phyloP scores from a whole-genome alignment of 441 rosid species.

The Arabidopsis lyrata region DNA sequence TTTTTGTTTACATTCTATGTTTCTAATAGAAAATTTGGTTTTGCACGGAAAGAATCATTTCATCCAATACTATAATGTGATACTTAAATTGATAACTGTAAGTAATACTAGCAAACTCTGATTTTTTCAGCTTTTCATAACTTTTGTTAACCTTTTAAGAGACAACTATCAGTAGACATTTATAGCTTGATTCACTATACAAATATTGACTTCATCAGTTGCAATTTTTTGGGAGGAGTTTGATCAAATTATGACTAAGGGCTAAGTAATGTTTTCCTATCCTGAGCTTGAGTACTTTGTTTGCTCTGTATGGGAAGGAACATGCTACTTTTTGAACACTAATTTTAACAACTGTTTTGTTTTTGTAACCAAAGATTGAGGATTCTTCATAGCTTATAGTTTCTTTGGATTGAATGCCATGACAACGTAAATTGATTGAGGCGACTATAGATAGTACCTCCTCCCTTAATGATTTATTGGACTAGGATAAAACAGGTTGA shows the following conservation, averaged over 20 bases:
- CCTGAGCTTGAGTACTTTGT: conserved; percentile 9
- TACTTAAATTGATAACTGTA: not conserved
- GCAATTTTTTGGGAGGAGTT: conserved; percentile 5
- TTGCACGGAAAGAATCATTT: conserved; percentile 20
- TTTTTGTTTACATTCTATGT: conserved; percentile 38
- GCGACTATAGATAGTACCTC: too few relatives aligned
- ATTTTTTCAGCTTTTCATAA: conserved; percentile 13
- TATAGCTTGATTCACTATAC: conserved; percentile 28
- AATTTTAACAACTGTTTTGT: not conserved
- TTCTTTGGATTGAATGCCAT: too few relatives aligned
- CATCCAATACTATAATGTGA: not conserved
- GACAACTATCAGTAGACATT: conserved; percentile 25
- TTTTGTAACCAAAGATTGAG: not conserved
- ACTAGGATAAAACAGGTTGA: too few relatives aligned
- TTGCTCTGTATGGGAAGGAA: not conserved
- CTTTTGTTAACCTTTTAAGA: conserved; percentile 31
- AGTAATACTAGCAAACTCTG: conserved; percentile 24
- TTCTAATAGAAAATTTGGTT: conserved; percentile 11
- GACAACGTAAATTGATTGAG: too few relatives aligned
- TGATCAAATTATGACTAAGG: conserved; percentile 6
- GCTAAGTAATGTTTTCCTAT: not conserved
- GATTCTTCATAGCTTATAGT: not conserved
- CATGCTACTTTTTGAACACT: not conserved
- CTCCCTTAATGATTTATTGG: too few relatives aligned
- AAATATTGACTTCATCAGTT: conserved; percentile 11